A percentile compares a stretch with the other conserved stretches of the same genome.
These are phyloP conservation scores for Camellia japonica DNA, from an alignment of 148 eudicot genomes.

Conservation along the genomic window DNA sequence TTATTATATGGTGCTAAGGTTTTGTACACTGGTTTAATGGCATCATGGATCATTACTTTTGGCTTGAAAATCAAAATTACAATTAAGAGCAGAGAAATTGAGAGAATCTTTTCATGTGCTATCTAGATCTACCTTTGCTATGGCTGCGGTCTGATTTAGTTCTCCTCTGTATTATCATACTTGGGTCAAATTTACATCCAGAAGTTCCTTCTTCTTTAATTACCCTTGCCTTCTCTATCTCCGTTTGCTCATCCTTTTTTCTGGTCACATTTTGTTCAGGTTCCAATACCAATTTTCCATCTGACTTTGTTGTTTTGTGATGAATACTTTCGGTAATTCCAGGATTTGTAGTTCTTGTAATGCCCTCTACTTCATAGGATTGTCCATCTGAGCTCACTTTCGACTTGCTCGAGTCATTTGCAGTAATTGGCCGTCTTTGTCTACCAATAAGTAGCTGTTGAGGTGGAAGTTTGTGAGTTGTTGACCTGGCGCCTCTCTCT, in stretches of 20 bases:
- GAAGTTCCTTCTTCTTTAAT: conserved; percentile 15
- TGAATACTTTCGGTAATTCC: not conserved
- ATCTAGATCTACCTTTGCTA: conserved; percentile 13
- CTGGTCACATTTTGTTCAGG: not conserved
- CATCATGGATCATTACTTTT: not conserved
- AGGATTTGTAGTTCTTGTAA: conserved; percentile 6
- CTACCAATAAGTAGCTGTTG: not conserved
- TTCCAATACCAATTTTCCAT: not conserved
- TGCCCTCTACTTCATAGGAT: not conserved
- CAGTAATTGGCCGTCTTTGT: not conserved
- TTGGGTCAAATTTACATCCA: conserved; percentile 13
- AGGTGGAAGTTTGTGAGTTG: conserved; percentile 7
- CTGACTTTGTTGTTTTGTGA: not conserved
- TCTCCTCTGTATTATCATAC: conserved; percentile 3
- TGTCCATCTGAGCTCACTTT: conserved; percentile 10
- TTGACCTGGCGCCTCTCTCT: conserved; percentile 25
- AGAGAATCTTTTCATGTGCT: not conserved
- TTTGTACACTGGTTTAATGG: not conserved
- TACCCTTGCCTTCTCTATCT: conserved; percentile 9
- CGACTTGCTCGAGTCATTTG: conserved; percentile 8
- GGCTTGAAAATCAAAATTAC: not conserved
- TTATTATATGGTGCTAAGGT: not conserved
- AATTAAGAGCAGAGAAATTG: not conserved
- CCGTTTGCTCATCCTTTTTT: conserved; percentile 1
- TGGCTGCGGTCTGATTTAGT: conserved; percentile 8